Base-by-base conservation (phyloP, 257 asterid genomes). In the Lantana camara region DNA sequence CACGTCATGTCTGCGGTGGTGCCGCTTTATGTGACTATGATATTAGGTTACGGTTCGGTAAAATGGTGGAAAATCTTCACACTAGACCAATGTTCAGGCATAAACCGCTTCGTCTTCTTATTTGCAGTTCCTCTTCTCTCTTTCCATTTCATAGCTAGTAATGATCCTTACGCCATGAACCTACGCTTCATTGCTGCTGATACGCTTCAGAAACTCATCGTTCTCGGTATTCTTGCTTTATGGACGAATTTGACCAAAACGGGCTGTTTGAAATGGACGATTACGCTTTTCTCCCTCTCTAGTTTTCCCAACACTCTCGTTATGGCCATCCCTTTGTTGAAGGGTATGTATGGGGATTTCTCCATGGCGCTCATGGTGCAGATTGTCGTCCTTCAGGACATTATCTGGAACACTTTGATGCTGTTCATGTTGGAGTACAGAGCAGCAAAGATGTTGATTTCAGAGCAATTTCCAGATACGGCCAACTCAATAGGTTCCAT, bases 61-160 rank as follows among this genome's bases (percentile, higher is more conserved):
- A 84, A 85, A 30, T 91, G 98, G 98, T 91, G 98, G 98, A 88
- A 88, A 46, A 91, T 91, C 71, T 91, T 91, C 83, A 78, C 95
- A 0, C 94, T 95, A 0, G 98, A 86, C 41, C 98, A 91, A 48
- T 91, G 98, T 63, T 88, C 98, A 3, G 98, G 96, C 27, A 88
- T 88, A 71, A 91, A 91, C 86, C 84, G 98, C 7, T 91, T 91
- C 57, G 96, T 91, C 0, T 95, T 96, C 1, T 83, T 91, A 1
- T 91, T 91, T 63, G 96, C 98, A 1, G 98, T 91, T 51, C 98
- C 98, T 3, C 82, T 91, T 0, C 88, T 91, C 20, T 88, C 95
- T 0, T 91, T 91, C 72, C 98, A 91, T 58, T 91, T 91, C 79
- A 91, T 91, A 15, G 82, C 98, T 4, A 71, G 69, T 76, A 91